Conservation (phyloP, 1,139 yeast genomes). For the Candida sojae region DNA sequence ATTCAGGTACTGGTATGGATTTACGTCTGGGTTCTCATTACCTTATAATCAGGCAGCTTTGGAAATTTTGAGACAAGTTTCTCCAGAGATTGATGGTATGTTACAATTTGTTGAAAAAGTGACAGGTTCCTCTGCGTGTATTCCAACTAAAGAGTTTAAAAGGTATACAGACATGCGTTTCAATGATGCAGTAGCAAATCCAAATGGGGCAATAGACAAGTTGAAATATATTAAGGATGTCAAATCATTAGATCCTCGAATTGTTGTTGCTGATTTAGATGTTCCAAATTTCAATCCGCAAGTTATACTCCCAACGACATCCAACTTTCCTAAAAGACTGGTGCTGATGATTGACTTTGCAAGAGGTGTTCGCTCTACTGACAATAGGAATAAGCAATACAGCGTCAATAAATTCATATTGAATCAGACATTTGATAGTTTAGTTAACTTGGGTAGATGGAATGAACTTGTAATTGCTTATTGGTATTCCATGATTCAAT, state of each 20-base stretch:
- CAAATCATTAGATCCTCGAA: slow-evolving; percentile 16
- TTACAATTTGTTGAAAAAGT: slow-evolving; percentile 16
- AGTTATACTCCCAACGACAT: slow-evolving; percentile 28
- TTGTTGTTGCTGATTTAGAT: slow-evolving; percentile 12
- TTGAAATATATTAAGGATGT: slow-evolving; percentile 4
- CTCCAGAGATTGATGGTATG: slow-evolving; percentile 32
- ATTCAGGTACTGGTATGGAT: slow-evolving; percentile 28
- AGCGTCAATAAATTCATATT: slow-evolving; percentile 32
- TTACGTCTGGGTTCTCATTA: slow-evolving; percentile 30
- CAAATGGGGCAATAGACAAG: background rate
- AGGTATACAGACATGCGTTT: slow-evolving; percentile 19
- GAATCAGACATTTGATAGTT: slow-evolving; percentile 32
- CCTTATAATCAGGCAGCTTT: slow-evolving; percentile 23
- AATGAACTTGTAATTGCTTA: slow-evolving; percentile 30
- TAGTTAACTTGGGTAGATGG: slow-evolving; percentile 33
- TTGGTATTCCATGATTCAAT: slow-evolving; percentile 33
- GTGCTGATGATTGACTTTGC: slow-evolving; percentile 35
- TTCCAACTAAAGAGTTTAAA: slow-evolving; percentile 3
- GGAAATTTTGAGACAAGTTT: slow-evolving; percentile 8
- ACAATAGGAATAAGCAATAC: slow-evolving; percentile 6
- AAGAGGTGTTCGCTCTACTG: slow-evolving; percentile 16
- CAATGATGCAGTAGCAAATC: slow-evolving; percentile 8
- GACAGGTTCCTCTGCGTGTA: slow-evolving; percentile 5
- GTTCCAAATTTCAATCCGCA: slow-evolving; percentile 25
- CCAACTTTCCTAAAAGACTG: slow-evolving; percentile 24